phyloP scores from a whole-genome alignment of 2,329 filamentous ascomycete species.

The Xylaria sp. region DNA sequence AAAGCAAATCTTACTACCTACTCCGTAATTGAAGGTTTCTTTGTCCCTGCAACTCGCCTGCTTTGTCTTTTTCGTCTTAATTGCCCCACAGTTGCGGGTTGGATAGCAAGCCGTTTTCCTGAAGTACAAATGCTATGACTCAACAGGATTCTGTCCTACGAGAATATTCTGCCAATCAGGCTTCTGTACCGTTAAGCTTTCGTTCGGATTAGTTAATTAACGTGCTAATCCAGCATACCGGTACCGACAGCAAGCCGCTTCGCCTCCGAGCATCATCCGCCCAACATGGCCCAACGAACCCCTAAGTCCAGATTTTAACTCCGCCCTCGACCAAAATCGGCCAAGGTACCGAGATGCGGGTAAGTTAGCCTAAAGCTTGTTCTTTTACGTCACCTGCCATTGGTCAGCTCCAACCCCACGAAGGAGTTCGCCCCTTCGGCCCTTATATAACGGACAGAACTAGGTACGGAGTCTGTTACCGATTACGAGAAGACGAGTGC shows the following conservation, averaged over 20 bases:
- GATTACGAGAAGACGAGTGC: background rate
- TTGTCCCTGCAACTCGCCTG: too few relatives aligned
- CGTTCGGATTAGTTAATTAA: too few relatives aligned
- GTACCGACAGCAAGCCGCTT: constrained; percentile 18
- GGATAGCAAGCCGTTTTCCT: too few relatives aligned
- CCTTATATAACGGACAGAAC: constrained; percentile 4
- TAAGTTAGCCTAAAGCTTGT: constrained; percentile 15
- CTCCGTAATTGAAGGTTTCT: too few relatives aligned
- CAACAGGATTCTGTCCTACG: too few relatives aligned
- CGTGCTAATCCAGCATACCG: background rate
- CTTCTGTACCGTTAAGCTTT: too few relatives aligned
- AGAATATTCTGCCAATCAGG: too few relatives aligned
- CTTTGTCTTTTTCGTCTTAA: too few relatives aligned
- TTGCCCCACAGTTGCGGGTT: too few relatives aligned
- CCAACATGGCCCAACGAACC: background rate
- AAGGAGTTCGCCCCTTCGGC: constrained; percentile 28
- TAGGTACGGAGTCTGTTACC: background rate
- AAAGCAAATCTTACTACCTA: too few relatives aligned
- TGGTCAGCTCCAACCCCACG: constrained; percentile 23
- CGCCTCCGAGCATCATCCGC: constrained; percentile 32
- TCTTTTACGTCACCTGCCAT: constrained; percentile 11
- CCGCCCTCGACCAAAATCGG: constrained; percentile 12
- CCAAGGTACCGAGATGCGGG: background rate
- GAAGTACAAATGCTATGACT: too few relatives aligned
- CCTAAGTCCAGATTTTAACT: constrained; percentile 29